A percentile compares a stretch with the other conserved stretches of the same genome.
Evolutionary conservation across 73 alveolate genomes (phyloP).

Genomic region (Blepharisma stoltei): DNA sequence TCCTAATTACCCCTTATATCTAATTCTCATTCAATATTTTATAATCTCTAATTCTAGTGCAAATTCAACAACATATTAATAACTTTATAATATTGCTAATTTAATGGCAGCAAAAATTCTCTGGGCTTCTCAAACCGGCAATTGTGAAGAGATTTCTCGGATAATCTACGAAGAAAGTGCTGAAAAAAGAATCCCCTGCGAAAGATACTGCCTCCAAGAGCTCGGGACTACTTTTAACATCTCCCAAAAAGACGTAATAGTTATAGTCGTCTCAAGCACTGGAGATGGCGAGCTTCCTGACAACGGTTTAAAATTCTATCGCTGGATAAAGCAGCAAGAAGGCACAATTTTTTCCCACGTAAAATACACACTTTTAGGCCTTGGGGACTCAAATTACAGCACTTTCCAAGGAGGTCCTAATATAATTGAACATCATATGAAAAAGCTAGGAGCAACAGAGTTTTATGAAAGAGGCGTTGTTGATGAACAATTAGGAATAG

Average conservation of each 20-base stretch:
- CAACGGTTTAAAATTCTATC: conserved; percentile 38
- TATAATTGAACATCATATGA: conserved; percentile 31
- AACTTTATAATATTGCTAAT: too few species aligned
- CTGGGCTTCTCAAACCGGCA: conserved; percentile 63
- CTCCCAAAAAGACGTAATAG: neutral
- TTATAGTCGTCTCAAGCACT: conserved; percentile 46
- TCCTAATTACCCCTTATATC: too few species aligned
- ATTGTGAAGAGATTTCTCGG: conserved; percentile 56
- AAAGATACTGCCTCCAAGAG: conserved; percentile 25
- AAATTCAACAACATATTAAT: too few species aligned
- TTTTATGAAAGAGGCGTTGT: conserved; percentile 52
- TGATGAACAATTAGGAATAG: conserved; percentile 52
- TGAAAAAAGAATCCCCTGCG: neutral
- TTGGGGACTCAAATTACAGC: conserved; percentile 57
- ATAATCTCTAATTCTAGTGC: too few species aligned
- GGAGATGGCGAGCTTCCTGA: conserved; percentile 68
- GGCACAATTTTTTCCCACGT: conserved; percentile 29
- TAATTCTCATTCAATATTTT: too few species aligned
- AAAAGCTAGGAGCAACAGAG: conserved; percentile 40
- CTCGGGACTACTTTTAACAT: neutral
- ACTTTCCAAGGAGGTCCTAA: conserved; percentile 47
- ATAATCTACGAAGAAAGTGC: conserved; percentile 21
- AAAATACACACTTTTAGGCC: conserved; percentile 42
- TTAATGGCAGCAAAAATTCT: conserved; percentile 31
- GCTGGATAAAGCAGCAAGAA: conserved; percentile 33